Evolutionary conservation across 2,329 filamentous ascomycete species (phyloP).

Genomic region (Myriangium duriaei): DNA sequence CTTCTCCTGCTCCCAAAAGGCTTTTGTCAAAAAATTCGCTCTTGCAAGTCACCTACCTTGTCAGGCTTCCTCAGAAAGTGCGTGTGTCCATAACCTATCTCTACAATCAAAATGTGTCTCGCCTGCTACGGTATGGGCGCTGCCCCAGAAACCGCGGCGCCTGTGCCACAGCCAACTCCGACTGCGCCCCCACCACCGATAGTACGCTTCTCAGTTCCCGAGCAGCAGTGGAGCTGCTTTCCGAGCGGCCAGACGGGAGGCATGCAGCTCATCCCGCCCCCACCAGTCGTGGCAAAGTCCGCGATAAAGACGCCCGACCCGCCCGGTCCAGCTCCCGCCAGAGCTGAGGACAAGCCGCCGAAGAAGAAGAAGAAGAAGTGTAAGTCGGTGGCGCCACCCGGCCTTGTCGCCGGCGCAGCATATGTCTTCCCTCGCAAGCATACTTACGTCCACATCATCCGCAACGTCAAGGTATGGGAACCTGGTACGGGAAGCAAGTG

Average conservation of each 20-base stretch:
- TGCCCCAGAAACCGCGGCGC: not conserved
- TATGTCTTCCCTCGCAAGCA: conserved; percentile 19
- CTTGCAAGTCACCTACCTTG: too few relatives aligned
- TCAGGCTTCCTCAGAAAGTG: too few relatives aligned
- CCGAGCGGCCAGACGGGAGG: conserved; percentile 3
- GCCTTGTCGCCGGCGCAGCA: conserved; percentile 16
- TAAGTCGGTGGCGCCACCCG: not conserved
- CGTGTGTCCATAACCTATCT: too few relatives aligned
- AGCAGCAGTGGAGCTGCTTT: conserved; percentile 6
- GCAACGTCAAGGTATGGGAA: conserved; percentile 18
- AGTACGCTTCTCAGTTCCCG: conserved; percentile 6
- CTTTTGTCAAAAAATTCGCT: too few relatives aligned
- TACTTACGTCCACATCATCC: conserved; percentile 21
- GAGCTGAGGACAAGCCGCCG: conserved; percentile 2
- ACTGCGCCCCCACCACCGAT: not conserved
- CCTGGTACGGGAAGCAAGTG: conserved; percentile 8
- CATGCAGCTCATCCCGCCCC: conserved; percentile 8
- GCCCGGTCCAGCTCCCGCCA: not conserved
- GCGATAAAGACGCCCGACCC: not conserved
- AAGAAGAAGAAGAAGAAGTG: conserved; percentile 5
- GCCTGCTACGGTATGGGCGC: conserved; percentile 3
- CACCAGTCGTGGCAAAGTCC: conserved; percentile 6
- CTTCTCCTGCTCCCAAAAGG: too few relatives aligned
- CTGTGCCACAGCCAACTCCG: not conserved
- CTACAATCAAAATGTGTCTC: conserved; percentile 5